phyloP scores from a whole-genome alignment of 2,329 filamentous ascomycete species.

The Pseudogymnoascus sp. region DNA sequence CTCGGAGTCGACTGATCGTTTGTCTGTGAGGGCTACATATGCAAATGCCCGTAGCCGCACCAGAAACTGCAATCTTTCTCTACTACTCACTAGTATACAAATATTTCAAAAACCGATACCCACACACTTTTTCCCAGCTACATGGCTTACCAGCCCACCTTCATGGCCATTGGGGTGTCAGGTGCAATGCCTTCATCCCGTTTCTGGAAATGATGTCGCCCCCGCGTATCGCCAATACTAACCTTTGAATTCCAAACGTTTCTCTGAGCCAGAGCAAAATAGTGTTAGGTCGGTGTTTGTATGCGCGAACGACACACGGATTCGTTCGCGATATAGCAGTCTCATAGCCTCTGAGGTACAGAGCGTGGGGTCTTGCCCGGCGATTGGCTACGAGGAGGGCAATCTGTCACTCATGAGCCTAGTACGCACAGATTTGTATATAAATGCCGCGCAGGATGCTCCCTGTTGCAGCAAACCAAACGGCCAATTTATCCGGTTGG shows the following conservation, averaged over 20 bases:
- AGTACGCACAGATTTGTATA: constrained; percentile 1
- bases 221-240: not conserved
- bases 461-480: not conserved
- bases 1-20: not conserved
- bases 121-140: not conserved
- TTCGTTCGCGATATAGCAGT: constrained; percentile 2
- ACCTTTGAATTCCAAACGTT: not conserved
- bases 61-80: not conserved
- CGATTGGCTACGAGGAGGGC: not conserved
- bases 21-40: not conserved
- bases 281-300: constrained; percentile 1
- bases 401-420: not conserved
- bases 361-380: not conserved
- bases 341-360: not conserved
- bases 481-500: constrained; percentile 1
- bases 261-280: constrained; percentile 1
- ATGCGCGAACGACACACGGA: not conserved
- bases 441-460: not conserved
- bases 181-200: not conserved
- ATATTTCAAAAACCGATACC: not conserved
- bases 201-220: not conserved
- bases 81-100: not conserved
- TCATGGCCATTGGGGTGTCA: not conserved
- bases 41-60: not conserved
- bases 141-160: not conserved